Evolutionary conservation across 2,329 filamentous ascomycete species (phyloP).

Genomic region (Pestalotiopsis sp.): DNA sequence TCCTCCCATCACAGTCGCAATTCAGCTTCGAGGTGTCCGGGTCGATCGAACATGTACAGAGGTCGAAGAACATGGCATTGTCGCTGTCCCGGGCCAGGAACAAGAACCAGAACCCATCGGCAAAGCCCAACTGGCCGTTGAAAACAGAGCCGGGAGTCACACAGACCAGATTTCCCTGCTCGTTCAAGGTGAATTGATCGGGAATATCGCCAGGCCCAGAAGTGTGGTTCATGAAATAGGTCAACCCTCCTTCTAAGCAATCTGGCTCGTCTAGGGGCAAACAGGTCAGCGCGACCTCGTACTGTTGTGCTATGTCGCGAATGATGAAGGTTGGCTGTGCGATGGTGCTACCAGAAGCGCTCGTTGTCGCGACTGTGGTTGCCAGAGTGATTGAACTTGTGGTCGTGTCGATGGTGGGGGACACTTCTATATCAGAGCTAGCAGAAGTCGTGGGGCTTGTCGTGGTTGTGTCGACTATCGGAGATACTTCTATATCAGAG

Average conservation of each 20-base stretch:
- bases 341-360: not conserved
- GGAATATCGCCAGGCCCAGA: not conserved
- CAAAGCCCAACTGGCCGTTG: too few species aligned
- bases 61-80: too few species aligned
- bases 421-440: not conserved
- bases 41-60: too few species aligned
- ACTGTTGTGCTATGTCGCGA: not conserved
- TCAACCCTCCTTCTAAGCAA: too few species aligned
- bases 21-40: too few species aligned
- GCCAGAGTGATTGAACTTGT: not conserved
- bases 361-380: not conserved
- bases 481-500: too few species aligned
- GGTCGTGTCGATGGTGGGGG: not conserved
- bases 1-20: too few species aligned
- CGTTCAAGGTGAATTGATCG: not conserved
- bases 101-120: too few species aligned
- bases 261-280: too few species aligned
- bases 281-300: not conserved
- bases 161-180: not conserved
- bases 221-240: too few species aligned
- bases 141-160: too few species aligned
- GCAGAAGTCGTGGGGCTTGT: not conserved
- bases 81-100: too few species aligned
- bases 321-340: not conserved
- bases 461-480: not conserved